Evolutionary conservation across 78 protist species (phyloP), one percentile per base, ranked within the genome.

Genomic region (Tieghemostelium lacteum): DNA sequence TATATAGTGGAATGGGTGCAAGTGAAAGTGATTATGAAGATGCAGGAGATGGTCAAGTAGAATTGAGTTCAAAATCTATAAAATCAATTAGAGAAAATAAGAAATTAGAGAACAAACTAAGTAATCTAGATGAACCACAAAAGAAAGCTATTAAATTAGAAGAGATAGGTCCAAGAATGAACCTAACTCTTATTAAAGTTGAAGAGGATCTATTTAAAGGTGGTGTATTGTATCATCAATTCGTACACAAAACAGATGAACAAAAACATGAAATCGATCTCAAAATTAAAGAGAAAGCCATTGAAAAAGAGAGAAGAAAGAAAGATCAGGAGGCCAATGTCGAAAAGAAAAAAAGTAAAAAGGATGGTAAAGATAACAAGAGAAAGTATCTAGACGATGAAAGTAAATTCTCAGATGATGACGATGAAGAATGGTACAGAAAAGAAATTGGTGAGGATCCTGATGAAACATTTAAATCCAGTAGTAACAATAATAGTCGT

Each of bases 91-190:
- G 60, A 28, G 34, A 49, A 39, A 73, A 58, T 54, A 45, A 26
- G 24, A 42, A 67, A 67, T 52, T 71, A 20, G 74, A 74, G 17
- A 6, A 10, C 10, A 45, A 45, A 45, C n/a, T 14, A 45, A 14
- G n/a, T 14, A 69, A 87, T 52, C 49, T 40, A 28, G 50, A n/a
- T 17, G 67, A 66, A 39, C 26, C 52, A 1, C 87, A 94, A 33
- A 69, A 65, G 34, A 89, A 83, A 40, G 86, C 96, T 52, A 73
- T 88, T 37, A 75, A 74, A 50, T 78, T 95, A 33, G 40, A 36
- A 29, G 98, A 96, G 57, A 60, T 94, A 2, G 98, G 98, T n/a
- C 98, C 98, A 67, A 73, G 98, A 33, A 87, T 96, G 94, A 36
- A 33, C 20, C 64, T 94, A 29, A 34, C 69, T 24, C 58, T 94